Percentiles rank a stretch among this genome's conserved stretches.
These are phyloP conservation scores for Selaginella tamariscina DNA, from an alignment of 75 land plant genomes.

Conservation along the genomic window DNA sequence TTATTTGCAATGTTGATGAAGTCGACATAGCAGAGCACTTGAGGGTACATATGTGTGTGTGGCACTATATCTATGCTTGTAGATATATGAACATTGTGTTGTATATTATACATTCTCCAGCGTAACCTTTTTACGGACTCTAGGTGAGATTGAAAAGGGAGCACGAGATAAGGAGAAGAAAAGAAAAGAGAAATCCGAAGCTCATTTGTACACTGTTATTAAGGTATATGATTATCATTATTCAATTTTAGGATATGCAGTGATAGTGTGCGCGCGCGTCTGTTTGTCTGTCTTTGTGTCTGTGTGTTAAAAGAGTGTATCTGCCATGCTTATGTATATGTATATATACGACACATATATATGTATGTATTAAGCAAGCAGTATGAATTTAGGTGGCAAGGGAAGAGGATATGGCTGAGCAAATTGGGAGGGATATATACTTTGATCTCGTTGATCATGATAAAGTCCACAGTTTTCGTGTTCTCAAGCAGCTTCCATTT, in stretches of 20 bases:
- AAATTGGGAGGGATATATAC: constrained; percentile 2
- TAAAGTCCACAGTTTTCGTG: constrained; percentile 2
- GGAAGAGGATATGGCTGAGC: background rate
- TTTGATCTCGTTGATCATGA: constrained; percentile 12
- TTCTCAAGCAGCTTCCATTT: constrained; percentile 6
- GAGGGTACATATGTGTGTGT: background rate
- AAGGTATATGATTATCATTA: background rate
- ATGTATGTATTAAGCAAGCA: no score
- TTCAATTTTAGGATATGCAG: background rate
- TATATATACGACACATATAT: no score
- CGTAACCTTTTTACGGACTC: background rate
- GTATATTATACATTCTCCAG: background rate
- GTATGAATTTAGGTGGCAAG: constrained; percentile 8
- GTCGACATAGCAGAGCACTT: constrained; percentile 6
- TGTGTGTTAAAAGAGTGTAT: no score
- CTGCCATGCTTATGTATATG: no score
- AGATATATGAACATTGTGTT: background rate
- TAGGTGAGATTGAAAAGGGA: constrained; percentile 8
- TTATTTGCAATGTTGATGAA: constrained; percentile 12
- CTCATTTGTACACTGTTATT: constrained; percentile 4
- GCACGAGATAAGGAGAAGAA: constrained; percentile 8
- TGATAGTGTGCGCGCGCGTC: background rate
- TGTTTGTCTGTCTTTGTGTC: background rate
- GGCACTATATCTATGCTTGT: background rate
- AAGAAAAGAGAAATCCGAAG: constrained; percentile 4